These are phyloP conservation scores for Eimeria tenella DNA, from an alignment of 169 alveolate genomes.

Conservation along the genomic window DNA sequence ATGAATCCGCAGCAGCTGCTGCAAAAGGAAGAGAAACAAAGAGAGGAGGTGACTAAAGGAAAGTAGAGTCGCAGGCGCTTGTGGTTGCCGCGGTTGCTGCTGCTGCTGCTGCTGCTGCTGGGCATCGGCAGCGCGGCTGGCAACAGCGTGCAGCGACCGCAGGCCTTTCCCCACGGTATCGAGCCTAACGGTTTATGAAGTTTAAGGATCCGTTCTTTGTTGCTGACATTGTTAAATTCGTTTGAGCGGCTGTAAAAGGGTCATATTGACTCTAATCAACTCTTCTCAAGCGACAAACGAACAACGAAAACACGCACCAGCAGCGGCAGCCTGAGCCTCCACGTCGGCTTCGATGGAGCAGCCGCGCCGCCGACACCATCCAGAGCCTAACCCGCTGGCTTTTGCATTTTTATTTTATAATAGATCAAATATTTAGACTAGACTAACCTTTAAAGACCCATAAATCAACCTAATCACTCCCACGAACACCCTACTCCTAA, in stretches of 20 bases:
- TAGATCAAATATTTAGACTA: no score
- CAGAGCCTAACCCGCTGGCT: not conserved
- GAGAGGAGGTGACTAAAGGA: slow-evolving; percentile 23
- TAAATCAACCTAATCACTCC: no score
- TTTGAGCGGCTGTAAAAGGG: not conserved
- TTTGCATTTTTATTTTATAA: no score
- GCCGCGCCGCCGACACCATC: slow-evolving; percentile 3
- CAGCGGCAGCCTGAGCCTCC: slow-evolving; percentile 10
- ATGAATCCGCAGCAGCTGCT: slow-evolving; percentile 20
- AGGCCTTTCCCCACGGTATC: not conserved
- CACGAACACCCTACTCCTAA: no score
- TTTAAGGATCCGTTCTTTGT: not conserved
- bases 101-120: slow-evolving; percentile 17
- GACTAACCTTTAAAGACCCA: no score
- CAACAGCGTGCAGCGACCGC: slow-evolving; percentile 60
- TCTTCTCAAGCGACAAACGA: not conserved
- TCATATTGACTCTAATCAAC: not conserved
- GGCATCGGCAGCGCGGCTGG: slow-evolving; percentile 59
- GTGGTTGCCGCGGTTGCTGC: slow-evolving; percentile 29
- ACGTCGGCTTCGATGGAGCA: not conserved
- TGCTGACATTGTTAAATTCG: not conserved
- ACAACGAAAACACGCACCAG: not conserved
- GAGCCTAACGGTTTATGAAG: not conserved
- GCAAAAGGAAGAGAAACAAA: not conserved
- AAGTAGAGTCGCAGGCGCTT: not conserved